Base-by-base conservation (phyloP, 495 filamentous ascomycete genomes). In the Cercophora newfieldiana region DNA sequence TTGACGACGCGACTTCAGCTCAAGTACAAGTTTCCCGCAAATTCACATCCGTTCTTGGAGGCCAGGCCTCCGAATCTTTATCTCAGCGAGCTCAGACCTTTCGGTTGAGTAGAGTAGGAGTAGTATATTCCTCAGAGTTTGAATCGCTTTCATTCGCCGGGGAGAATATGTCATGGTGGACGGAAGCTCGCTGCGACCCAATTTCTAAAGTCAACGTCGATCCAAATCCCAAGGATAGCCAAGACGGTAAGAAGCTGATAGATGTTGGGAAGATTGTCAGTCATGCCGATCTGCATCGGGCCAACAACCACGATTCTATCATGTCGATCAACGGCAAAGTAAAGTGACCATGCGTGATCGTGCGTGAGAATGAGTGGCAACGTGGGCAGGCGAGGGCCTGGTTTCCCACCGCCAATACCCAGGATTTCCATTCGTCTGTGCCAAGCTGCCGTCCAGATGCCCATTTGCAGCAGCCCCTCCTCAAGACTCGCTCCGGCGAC, bases 371-470 rank as follows among this genome's bases (percentile, higher is more conserved):
- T 62, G 44, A 62, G 59, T 24, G 59, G 59, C 24, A 62, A 25
- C 8, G 59, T 62, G 4, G 59, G 59, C 16, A 62, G 48, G 12
- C n/a, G 47, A 7, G 59, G n/a, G n/a, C n/a, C n/a, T n/a, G n/a
- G n/a, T n/a, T 44, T 63, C 50, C 30, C 19, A n/a, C 61, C 49
- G 29, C 19, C 26, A 19, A 63, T 18, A 24, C 61, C 61, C 28
- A 63, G 50, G 18, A 19, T 26, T 28, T 63, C 61, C 61, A 63
- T 63, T 5, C 61, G 61, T 29, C 37, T 54, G 22, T 63, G 61
- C 61, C 61, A 63, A 54, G 61, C 61, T 14, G 61, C 61, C 22
- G 61, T 63, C 61, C 61, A 63, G 22, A 63, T 63, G 19, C 28
- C 50, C 28, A 63, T 48, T 22, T 63, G 61, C 49, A 63, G 7